Base-by-base conservation (phyloP, 2,329 filamentous ascomycete genomes). In the Knufia fluminis region DNA sequence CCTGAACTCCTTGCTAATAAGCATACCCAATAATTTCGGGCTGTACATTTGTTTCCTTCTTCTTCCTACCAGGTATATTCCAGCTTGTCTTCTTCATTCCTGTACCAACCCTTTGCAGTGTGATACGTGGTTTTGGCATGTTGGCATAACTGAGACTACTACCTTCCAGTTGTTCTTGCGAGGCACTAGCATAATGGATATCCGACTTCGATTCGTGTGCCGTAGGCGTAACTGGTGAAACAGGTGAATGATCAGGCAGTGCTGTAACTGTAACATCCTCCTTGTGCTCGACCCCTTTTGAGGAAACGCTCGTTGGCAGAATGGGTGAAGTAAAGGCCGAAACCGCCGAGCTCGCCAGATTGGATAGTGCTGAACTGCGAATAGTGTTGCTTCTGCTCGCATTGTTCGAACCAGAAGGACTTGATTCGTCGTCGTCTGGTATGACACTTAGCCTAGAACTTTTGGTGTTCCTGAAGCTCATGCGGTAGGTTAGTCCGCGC, bases 1-100 rank as follows among this genome's bases (percentile, higher is more conserved):
- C 12, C 12, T 6, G 4, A 23, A 35, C 12, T 10, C 32, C 17
- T 22, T 8, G 24, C n/a, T 48, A 48, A 48, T 40, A 48, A 14
- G 45, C 45, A 40, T 26, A 48, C 3, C 45, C 45, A 39, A 48
- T 48, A n/a, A 48, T 28, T 22, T 48, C 45, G 17, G 45, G 45
- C 33, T 28, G 33, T 39, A 33, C 36, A 7, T 28, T 40, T 20
- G 35, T 31, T 20, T 39, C 45, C 23, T 40, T 48, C 10, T 33
- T 38, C 43, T 46, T 46, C 17, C 35, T 48, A 22, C 45, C 45
- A 9, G 45, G 45, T 16, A 48, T 17, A 28, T 19, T 40, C 45
- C 45, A 48, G 3, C 20, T 12, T 26, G 33, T 26, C 26, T 40
- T 48, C 16, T 40, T 39, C 7, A 40, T 23, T 4, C 45, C 45